phyloP scores from a whole-genome alignment of 225 moss, liverwort and hornwort species.

The Sphagnum contortum region DNA sequence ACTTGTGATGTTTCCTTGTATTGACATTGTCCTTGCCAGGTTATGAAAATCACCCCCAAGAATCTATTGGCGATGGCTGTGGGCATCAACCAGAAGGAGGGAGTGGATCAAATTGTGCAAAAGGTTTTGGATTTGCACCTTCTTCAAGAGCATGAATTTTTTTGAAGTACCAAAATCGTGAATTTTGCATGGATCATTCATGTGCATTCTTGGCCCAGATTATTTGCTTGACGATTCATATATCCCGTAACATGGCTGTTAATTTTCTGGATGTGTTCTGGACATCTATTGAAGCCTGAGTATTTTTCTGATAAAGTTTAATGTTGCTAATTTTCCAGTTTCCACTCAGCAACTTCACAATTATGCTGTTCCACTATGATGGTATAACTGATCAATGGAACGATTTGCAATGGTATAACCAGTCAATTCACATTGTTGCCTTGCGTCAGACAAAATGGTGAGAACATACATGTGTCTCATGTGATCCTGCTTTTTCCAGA shows the following conservation, averaged over 20 bases:
- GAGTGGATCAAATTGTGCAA: constrained; percentile 54
- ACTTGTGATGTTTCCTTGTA: not conserved
- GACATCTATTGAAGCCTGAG: too few relatives aligned
- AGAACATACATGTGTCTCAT: too few relatives aligned
- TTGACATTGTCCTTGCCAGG: constrained; percentile 14
- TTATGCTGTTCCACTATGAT: constrained; percentile 58
- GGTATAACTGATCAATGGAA: constrained; percentile 46
- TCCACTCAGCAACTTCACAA: constrained; percentile 44
- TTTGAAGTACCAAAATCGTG: too few relatives aligned
- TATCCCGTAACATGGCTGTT: too few relatives aligned
- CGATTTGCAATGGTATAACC: constrained; percentile 31
- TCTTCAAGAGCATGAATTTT: not conserved
- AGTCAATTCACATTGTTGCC: constrained; percentile 42
- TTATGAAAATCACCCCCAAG: constrained; percentile 17
- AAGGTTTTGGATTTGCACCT: constrained; percentile 32
- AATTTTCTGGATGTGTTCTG: too few relatives aligned
- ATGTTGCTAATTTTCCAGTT: constrained; percentile 17
- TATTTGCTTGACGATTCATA: too few relatives aligned
- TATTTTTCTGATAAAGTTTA: too few relatives aligned
- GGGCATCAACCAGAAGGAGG: constrained; percentile 71
- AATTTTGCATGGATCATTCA: too few relatives aligned
- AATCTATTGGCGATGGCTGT: constrained; percentile 82
- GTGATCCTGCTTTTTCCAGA: too few relatives aligned
- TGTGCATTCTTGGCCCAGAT: too few relatives aligned
- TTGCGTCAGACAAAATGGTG: constrained; percentile 55